Evolutionary conservation across 176 grass and related monocot genomes (phyloP).

Genomic region (Cenchrus americanus): DNA sequence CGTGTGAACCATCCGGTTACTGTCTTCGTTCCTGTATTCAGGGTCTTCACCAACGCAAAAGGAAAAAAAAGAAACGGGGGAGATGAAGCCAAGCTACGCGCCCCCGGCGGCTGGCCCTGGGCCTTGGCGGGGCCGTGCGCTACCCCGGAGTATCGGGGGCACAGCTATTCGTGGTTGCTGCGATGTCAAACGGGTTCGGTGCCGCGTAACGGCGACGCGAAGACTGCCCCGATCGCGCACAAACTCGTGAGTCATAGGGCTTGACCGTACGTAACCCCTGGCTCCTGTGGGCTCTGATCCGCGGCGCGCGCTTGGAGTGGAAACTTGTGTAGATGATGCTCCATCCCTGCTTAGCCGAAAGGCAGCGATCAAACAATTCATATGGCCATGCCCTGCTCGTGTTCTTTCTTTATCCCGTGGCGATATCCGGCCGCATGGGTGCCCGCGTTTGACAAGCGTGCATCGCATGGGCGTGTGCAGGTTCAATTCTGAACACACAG

Average conservation of each 20-base stretch:
- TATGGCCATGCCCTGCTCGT: conserved; percentile 26
- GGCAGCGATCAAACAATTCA: not conserved
- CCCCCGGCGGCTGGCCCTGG: not conserved
- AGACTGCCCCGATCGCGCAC: conserved; percentile 9
- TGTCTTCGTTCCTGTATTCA: not conserved
- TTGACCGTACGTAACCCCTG: not conserved
- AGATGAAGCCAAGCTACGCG: not conserved
- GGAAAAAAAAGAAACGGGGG: not conserved
- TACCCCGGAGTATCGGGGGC: too few species aligned
- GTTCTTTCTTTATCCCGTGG: conserved; percentile 25
- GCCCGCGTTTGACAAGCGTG: not conserved
- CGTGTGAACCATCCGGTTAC: conserved; percentile 13
- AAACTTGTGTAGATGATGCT: not conserved
- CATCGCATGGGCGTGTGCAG: too few species aligned
- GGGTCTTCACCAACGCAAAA: not conserved
- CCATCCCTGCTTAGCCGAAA: not conserved
- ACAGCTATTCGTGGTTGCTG: not conserved
- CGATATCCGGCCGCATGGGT: conserved; percentile 20
- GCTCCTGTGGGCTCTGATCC: not conserved
- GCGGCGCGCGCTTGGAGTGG: not conserved
- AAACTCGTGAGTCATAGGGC: conserved; percentile 39
- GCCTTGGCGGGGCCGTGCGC: too few species aligned
- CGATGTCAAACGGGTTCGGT: conserved; percentile 46
- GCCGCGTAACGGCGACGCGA: conserved; percentile 23
- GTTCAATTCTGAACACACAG: not conserved